Conservation (phyloP, 2,329 filamentous ascomycete genomes). For the Penicillium sp. region DNA sequence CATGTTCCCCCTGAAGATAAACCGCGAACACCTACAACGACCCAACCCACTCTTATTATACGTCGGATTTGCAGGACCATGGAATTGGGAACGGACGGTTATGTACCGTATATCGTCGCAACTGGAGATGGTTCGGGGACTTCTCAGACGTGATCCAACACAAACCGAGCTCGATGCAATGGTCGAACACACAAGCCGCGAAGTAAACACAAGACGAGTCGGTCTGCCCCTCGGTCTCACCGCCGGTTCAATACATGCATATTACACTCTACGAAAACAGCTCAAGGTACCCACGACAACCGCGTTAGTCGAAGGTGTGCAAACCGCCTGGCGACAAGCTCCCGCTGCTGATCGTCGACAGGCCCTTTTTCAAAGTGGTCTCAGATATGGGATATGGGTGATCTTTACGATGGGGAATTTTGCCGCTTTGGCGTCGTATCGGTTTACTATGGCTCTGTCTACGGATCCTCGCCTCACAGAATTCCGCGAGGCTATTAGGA, state of each 20-base stretch:
- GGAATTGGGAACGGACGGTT: constrained; percentile 10
- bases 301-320: not conserved
- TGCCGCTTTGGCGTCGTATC: not conserved
- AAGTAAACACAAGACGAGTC: constrained; percentile 4
- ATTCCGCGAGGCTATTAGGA: constrained; percentile 7
- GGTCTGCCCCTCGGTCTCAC: constrained; percentile 7
- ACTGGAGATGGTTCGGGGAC: not conserved
- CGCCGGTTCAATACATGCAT: constrained; percentile 2
- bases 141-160: constrained; percentile 8
- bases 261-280: constrained; percentile 1
- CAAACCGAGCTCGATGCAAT: constrained; percentile 10
- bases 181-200: constrained; percentile 11
- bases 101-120: constrained; percentile 4
- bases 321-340: not conserved
- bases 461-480: constrained; percentile 1
- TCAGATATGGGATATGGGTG: constrained; percentile 7
- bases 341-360: not conserved
- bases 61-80: not conserved
- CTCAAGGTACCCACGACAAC: not conserved
- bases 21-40: constrained; percentile 8
- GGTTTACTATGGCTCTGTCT: constrained; percentile 1
- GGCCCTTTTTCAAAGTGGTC: not conserved
- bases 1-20: constrained; percentile 9
- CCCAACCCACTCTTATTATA: constrained; percentile 10
- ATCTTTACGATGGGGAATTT: constrained; percentile 7